phyloP scores from a whole-genome alignment of 495 filamentous ascomycete genomes.

The Podospora comata region DNA sequence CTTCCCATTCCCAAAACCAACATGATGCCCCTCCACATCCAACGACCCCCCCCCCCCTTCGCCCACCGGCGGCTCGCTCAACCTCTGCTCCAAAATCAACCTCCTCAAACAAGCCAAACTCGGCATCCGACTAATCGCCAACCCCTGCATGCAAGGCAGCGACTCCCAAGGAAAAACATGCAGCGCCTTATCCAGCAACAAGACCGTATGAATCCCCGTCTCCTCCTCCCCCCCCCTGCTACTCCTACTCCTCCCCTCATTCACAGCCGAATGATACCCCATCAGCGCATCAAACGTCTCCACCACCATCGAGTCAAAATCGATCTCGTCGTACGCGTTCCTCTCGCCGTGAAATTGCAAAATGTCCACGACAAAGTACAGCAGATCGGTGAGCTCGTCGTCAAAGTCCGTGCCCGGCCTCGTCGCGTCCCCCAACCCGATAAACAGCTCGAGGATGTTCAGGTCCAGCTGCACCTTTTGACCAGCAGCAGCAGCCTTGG shows the following conservation, averaged over 20 bases:
- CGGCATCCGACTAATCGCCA: slow-evolving; percentile 78
- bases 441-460: slow-evolving; percentile 80
- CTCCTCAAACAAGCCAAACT: slow-evolving; percentile 74
- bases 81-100: slow-evolving; percentile 38
- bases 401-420: slow-evolving; percentile 67
- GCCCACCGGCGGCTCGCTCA: no score
- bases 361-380: slow-evolving; percentile 96
- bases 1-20: slow-evolving; percentile 37
- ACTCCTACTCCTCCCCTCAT: slow-evolving; percentile 32
- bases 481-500: slow-evolving; percentile 25
- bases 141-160: slow-evolving; percentile 75
- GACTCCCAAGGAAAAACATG: slow-evolving; percentile 96
- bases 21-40: slow-evolving; percentile 47
- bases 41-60: no score
- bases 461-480: slow-evolving; percentile 63
- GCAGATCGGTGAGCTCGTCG: slow-evolving; percentile 79
- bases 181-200: slow-evolving; percentile 87
- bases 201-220: slow-evolving; percentile 67
- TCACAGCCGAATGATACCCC: slow-evolving; percentile 63
- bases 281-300: slow-evolving; percentile 78
- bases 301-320: slow-evolving; percentile 86
- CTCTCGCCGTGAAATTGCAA: slow-evolving; percentile 93
- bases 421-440: slow-evolving; percentile 73
- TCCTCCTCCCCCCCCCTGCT: slow-evolving; percentile 34
- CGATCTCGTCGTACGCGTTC: slow-evolving; percentile 97